phyloP scores from a whole-genome alignment of 768 basidiomycete species.

The Lyophyllum atratum region DNA sequence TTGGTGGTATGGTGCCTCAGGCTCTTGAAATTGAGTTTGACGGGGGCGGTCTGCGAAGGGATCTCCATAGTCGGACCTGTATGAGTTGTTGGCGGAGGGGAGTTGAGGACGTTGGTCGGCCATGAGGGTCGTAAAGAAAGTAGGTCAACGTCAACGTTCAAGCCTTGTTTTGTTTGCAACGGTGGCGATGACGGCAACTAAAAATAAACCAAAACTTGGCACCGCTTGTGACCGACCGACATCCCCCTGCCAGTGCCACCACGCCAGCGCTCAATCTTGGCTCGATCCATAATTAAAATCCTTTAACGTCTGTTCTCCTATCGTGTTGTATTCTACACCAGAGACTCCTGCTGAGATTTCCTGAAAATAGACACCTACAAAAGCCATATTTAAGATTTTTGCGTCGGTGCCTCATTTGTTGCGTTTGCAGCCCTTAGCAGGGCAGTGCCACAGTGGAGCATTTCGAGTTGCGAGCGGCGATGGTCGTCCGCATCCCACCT shows the following conservation, averaged over 20 bases:
- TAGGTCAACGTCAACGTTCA: conserved; percentile 21
- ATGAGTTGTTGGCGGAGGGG: conserved; percentile 32
- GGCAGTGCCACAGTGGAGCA: not conserved
- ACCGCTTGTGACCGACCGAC: conserved; percentile 16
- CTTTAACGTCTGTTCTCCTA: not conserved
- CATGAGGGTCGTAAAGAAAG: conserved; percentile 26
- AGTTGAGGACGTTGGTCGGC: conserved; percentile 41
- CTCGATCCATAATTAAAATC: not conserved
- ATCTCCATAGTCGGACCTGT: conserved; percentile 46
- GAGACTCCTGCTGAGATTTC: not conserved
- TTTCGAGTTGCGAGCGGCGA: not conserved
- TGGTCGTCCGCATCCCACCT: not conserved
- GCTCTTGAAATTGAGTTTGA: conserved; percentile 63
- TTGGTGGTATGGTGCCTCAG: conserved; percentile 43
- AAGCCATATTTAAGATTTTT: not conserved
- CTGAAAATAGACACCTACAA: not conserved
- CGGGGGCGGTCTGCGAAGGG: conserved; percentile 75
- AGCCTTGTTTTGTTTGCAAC: conserved; percentile 24
- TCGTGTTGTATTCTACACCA: not conserved
- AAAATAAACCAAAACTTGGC: conserved; percentile 11
- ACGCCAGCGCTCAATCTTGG: not conserved
- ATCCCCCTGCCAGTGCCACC: conserved; percentile 1
- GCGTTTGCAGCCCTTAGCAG: not conserved
- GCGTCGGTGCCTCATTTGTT: not conserved
- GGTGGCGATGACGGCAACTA: conserved; percentile 18